Conservation (phyloP, 1,284 basidiomycete species). For the Marasmius oreades region DNA sequence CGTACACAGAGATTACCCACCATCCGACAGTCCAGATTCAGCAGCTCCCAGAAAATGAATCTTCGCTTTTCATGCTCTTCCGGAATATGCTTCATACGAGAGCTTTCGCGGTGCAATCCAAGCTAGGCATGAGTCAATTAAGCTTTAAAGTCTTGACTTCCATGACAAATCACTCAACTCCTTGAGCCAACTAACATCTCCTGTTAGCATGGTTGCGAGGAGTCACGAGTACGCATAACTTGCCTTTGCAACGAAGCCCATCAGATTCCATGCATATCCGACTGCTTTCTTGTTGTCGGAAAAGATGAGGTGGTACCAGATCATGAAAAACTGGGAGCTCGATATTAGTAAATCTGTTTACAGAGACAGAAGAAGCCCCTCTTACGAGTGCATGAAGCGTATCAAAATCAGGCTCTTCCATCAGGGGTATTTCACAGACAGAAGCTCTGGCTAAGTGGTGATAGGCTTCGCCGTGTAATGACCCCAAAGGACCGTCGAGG, state of each 20-base stretch:
- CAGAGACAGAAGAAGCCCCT: constrained; percentile 11
- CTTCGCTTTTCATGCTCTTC: constrained; percentile 70
- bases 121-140: constrained; percentile 31
- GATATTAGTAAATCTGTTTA: neutral
- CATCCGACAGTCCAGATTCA: constrained; percentile 73
- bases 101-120: constrained; percentile 66
- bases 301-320: constrained; percentile 67
- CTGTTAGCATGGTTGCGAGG: neutral
- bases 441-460: constrained; percentile 66
- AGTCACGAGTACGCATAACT: constrained; percentile 40
- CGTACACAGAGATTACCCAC: constrained; percentile 33
- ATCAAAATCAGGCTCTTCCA: constrained; percentile 67
- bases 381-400: constrained; percentile 61
- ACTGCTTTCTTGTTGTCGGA: constrained; percentile 65
- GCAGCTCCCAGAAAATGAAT: constrained; percentile 70
- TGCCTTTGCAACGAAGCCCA: constrained; percentile 60
- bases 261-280: constrained; percentile 65
- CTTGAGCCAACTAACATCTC: neutral
- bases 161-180: neutral
- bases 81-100: constrained; percentile 59
- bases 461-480: constrained; percentile 58
- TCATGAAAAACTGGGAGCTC: constrained; percentile 58
- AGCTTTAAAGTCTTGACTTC: neutral
- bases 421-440: constrained; percentile 64
- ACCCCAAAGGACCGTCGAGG: constrained; percentile 48